Base-by-base conservation (phyloP, 2,329 filamentous ascomycete genomes). In the Claviceps sp. region DNA sequence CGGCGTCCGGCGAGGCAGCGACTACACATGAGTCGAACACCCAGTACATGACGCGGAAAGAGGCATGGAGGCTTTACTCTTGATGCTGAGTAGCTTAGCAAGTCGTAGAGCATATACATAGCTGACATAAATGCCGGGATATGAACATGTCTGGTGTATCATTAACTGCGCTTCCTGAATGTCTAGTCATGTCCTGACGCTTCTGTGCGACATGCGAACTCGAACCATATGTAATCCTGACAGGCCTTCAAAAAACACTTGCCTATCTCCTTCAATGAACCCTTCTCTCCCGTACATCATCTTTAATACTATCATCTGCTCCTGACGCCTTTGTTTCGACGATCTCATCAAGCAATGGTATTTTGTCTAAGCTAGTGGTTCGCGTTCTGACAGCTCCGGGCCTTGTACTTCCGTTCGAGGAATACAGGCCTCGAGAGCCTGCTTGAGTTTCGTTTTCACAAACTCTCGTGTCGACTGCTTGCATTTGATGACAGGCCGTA, bases 331-430 rank as follows among this genome's bases (percentile, higher is more conserved):
- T 61, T 2, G 60, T 60, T 6, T 56, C 58, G 11, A 58, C 59
- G 43, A 61, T 60, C 50, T 78, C 73, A 16, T 77, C 75, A 16
- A 84, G 65, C 34, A 82, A 62, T 2, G 80, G 79, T 46, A 83
- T 82, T 17, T 71, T 68, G 54, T 82, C 79, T 2, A 83, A 61
- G 46, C 62, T 65, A 8, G 60, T 58, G 13, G 54, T 57, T 29
- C 59, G 60, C 26, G 55, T 54, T n/a, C 54, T 57, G 6, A 50
- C 56, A 8, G 57, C 54, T 46, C 55, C 58, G 2, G 58, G 54
- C 47, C 47, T 52, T 47, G 58, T 53, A 1, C 48, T 49, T 6
- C 55, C 56, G 38, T 58, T 56, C 16, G 45, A 26, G 16, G 49
- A 46, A 43, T 29, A 20, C 11, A 16, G 17, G n/a, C 36, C 7